These are phyloP conservation scores for Bromus sterilis DNA, from an alignment of 176 grass and related monocot genomes.

Conservation along the genomic window DNA sequence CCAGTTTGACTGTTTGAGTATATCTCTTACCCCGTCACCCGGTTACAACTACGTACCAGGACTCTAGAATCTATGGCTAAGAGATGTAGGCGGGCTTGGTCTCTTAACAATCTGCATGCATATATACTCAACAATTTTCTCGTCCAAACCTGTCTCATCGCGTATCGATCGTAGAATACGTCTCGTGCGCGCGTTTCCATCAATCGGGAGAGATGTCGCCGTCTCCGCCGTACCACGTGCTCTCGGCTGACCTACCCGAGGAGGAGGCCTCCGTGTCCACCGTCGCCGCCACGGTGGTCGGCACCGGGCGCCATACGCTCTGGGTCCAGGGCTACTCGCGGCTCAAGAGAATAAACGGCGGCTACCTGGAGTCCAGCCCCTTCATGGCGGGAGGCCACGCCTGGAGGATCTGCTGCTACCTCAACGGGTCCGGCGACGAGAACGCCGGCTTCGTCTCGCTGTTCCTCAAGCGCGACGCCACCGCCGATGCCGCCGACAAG, in stretches of 20 bases:
- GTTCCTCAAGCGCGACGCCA: neutral
- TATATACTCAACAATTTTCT: neutral
- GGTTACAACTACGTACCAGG: neutral
- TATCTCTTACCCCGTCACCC: neutral
- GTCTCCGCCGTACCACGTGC: neutral
- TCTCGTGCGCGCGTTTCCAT: neutral
- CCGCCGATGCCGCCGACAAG: neutral
- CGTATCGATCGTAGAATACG: neutral
- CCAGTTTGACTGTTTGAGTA: neutral
- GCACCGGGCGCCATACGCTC: neutral
- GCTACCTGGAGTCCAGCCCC: neutral
- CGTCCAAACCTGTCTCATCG: neutral
- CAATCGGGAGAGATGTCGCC: neutral
- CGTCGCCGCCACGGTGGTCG: neutral
- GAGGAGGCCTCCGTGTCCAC: neutral
- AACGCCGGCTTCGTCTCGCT: neutral
- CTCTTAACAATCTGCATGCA: neutral
- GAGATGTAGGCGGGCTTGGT: neutral
- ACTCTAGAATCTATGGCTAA: no score
- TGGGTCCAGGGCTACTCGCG: neutral
- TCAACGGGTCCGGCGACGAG: neutral
- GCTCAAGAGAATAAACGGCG: neutral
- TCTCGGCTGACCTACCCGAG: neutral
- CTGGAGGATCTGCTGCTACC: neutral
- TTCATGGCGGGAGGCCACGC: neutral